Evolutionary conservation across 345 rosid species (phyloP).

Genomic region (Linum lewisii): DNA sequence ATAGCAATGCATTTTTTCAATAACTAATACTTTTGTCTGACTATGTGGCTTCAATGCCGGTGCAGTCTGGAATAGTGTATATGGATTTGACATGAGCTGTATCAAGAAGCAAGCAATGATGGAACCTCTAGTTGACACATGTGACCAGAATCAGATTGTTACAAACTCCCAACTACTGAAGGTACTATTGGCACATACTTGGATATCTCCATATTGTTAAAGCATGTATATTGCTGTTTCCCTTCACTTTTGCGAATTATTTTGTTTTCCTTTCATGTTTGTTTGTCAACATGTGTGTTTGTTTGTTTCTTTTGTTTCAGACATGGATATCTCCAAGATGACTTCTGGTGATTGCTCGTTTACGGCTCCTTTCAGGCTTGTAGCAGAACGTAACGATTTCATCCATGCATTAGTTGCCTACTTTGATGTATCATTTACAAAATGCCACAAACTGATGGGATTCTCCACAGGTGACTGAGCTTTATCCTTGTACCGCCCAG

Average conservation of each 20-base stretch:
- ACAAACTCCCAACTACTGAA: background rate
- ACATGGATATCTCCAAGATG: constrained; percentile 99
- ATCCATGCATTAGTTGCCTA: constrained; percentile 98
- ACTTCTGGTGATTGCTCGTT: constrained; percentile 89
- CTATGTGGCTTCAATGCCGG: constrained; percentile 3
- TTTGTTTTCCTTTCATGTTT: background rate
- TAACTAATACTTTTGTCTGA: background rate
- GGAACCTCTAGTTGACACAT: constrained; percentile 27
- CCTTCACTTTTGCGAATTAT: too few relatives aligned
- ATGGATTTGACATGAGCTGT: constrained; percentile 96
- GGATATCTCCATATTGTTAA: background rate
- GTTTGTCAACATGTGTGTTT: too few relatives aligned
- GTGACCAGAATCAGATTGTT: constrained; percentile 54
- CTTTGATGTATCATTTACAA: constrained; percentile 93
- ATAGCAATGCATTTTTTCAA: constrained; percentile 9
- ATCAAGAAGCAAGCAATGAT: constrained; percentile 42
- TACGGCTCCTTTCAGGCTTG: constrained; percentile 85
- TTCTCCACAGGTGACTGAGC: constrained; percentile 77
- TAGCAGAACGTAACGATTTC: constrained; percentile 92
- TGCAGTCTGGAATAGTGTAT: constrained; percentile 89
- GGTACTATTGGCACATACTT: background rate
- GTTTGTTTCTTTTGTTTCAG: constrained; percentile 24
- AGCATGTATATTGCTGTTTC: too few relatives aligned
- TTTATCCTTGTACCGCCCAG: too few relatives aligned
- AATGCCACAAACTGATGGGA: constrained; percentile 84